Conservation (phyloP, 495 filamentous ascomycete species). For the Hyaloscypha bicolor region DNA sequence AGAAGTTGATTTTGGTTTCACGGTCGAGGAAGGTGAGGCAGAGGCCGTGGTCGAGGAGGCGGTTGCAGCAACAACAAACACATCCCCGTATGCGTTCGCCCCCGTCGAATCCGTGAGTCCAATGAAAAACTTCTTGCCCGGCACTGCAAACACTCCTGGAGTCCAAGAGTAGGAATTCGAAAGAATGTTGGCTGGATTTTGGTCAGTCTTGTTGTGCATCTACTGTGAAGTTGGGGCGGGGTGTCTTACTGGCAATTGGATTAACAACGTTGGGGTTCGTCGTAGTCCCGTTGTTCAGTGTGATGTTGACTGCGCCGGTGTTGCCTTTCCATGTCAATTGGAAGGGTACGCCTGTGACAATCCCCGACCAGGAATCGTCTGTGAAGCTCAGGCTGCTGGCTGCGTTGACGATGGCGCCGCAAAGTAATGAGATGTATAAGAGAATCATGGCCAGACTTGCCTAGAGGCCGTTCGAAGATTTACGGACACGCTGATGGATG, state of each 20-base stretch:
- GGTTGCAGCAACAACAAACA: not conserved
- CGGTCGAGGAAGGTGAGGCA: not conserved
- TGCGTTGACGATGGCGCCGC: not conserved
- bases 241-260: not conserved
- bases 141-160: not conserved
- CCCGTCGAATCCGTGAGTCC: not conserved
- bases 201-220: not conserved
- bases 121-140: not conserved
- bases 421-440: not conserved
- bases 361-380: not conserved
- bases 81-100: not conserved
- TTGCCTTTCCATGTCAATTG: not conserved
- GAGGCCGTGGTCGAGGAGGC: not conserved
- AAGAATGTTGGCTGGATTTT: not conserved
- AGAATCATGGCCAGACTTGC: not conserved
- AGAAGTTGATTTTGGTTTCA: not conserved
- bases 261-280: not conserved
- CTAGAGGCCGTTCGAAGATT: no score
- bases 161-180: slow-evolving; percentile 7
- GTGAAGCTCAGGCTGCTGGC: not conserved
- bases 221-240: not conserved
- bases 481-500: no score
- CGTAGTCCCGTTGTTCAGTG: not conserved
- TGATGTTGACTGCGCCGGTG: not conserved
- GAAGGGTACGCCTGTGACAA: not conserved